These are phyloP conservation scores for Fragilaria radians DNA, from an alignment of 108 stramenopile genomes.

Conservation along the genomic window DNA sequence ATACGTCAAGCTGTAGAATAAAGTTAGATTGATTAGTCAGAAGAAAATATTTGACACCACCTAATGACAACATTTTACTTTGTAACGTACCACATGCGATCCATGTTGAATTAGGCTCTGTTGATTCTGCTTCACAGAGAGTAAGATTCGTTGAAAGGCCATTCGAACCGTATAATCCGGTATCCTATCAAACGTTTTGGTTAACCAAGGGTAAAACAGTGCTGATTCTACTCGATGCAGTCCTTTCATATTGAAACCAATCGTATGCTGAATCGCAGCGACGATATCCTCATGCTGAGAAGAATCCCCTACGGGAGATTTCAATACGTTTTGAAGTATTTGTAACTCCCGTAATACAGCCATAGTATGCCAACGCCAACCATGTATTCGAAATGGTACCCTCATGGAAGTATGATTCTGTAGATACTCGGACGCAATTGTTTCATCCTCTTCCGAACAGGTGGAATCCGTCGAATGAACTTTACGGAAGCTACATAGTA, in stretches of 20 bases:
- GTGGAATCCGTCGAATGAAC: not conserved
- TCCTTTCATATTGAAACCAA: slow-evolving; percentile 74
- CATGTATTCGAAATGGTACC: slow-evolving; percentile 56
- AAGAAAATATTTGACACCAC: not conserved
- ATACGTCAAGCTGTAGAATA: slow-evolving; percentile 7
- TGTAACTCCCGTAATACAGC: slow-evolving; percentile 55
- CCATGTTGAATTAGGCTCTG: slow-evolving; percentile 27
- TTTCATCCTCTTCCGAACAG: not conserved
- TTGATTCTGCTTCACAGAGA: slow-evolving; percentile 39
- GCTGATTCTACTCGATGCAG: slow-evolving; percentile 52
- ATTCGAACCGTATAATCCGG: slow-evolving; percentile 8
- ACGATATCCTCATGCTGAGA: not conserved
- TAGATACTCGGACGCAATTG: not conserved
- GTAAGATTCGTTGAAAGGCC: slow-evolving; percentile 47
- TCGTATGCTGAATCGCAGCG: slow-evolving; percentile 32
- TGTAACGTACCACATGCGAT: slow-evolving; percentile 1
- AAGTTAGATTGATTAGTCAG: too few species aligned
- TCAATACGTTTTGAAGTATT: slow-evolving; percentile 31
- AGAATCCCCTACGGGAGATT: slow-evolving; percentile 7
- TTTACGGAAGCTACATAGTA: too few species aligned
- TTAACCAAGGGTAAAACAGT: slow-evolving; percentile 64
- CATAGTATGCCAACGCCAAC: slow-evolving; percentile 83
- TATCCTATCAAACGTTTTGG: slow-evolving; percentile 26
- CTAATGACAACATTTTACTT: not conserved
- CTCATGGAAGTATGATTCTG: not conserved